Conservation (phyloP, 805 yeast genomes). For the Zygosaccharomyces kombuchaensis region DNA sequence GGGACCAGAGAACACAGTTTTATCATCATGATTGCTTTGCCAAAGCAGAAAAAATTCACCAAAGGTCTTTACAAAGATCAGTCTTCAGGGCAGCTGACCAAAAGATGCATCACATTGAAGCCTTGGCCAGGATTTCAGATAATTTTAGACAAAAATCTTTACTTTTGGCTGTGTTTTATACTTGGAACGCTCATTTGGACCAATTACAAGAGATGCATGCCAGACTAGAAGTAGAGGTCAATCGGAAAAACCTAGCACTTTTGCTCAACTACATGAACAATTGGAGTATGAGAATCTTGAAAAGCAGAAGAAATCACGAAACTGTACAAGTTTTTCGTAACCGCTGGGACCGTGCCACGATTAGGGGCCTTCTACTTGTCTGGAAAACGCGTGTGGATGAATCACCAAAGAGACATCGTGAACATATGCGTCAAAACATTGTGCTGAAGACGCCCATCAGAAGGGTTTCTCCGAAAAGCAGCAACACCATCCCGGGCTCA, state of each 20-base stretch:
- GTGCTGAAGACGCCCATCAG: constrained; percentile 24
- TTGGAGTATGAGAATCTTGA: constrained; percentile 36
- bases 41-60: constrained; percentile 9
- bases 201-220: constrained; percentile 17
- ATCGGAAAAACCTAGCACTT: constrained; percentile 23
- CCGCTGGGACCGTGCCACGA: constrained; percentile 40
- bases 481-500: constrained; percentile 36
- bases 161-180: constrained; percentile 23
- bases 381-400: constrained; percentile 32
- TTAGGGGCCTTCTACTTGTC: constrained; percentile 35
- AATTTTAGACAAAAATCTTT: constrained; percentile 24
- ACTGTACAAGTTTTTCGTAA: constrained; percentile 31
- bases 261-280: constrained; percentile 27
- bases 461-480: constrained; percentile 9
- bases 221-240: constrained; percentile 17
- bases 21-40: constrained; percentile 10
- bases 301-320: constrained; percentile 35
- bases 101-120: background rate
- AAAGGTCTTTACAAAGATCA: constrained; percentile 3
- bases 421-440: constrained; percentile 1
- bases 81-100: background rate
- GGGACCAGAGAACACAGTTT: constrained; percentile 12
- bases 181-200: constrained; percentile 19
- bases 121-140: constrained; percentile 12
- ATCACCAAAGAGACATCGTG: constrained; percentile 11